Base-by-base conservation (phyloP, 495 filamentous ascomycete species). In the Aspergillus kassunensis region DNA sequence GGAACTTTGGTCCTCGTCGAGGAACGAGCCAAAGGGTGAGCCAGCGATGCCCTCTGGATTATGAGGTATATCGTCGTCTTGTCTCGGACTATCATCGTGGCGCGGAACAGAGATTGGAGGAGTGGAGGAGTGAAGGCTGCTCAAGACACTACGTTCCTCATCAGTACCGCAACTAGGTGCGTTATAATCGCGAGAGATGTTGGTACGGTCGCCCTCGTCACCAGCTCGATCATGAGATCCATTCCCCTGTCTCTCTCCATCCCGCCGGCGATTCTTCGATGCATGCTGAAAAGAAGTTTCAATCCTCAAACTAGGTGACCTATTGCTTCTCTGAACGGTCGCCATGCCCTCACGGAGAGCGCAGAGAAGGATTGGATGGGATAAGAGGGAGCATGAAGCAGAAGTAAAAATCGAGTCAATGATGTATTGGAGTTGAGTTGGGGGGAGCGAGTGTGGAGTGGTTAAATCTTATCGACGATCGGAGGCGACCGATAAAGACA, bases 51-150 rank as follows among this genome's bases (percentile, higher is more conserved):
- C 69, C 18, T 75, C 72, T 21, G 73, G 73, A 49, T 70, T 69
- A 44, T 76, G 69, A 4, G 73, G 71, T 15, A 62, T 73, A 21
- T 51, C 58, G 34, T 64, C 57, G 49, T 62, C 59, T 36, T 52
- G 54, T 12, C 25, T 45, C 7, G 53, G 40, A 37, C 59, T 60
- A 16, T 71, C 66, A 54, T 69, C 65, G 49, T 60, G 55, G 44
- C 73, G 73, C 43, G 73, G 73, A 33, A 76, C 73, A 23, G 68
- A 71, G 29, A 76, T 76, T 30, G 73, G 73, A 53, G 70, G 69
- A 34, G 73, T 76, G 51, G 59, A 67, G 56, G 71, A 75, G 61
- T 75, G 72, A 40, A 75, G 61, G 56, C 70, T 68, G 59, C 55
- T 71, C 59, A 73, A 61, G 44, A 66, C 65, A 72, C 69, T 76